These are phyloP conservation scores for Barnettozyma vustinii DNA, from an alignment of 805 yeast genomes.

Conservation along the genomic window DNA sequence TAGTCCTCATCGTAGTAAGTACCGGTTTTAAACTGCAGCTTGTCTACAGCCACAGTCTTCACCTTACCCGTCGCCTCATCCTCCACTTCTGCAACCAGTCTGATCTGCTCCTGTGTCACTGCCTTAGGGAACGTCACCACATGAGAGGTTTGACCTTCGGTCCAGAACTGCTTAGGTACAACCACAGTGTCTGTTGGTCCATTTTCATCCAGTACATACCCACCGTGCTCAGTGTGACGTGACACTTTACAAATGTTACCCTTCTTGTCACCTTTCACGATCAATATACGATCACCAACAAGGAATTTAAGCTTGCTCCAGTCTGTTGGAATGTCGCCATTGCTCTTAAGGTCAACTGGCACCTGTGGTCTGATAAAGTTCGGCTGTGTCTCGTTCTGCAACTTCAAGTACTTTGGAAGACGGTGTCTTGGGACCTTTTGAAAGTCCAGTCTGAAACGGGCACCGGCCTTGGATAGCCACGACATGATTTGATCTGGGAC, in stretches of 20 bases:
- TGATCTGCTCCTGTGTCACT: constrained; percentile 53
- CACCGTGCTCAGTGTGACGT: constrained; percentile 55
- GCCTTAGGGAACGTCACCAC: constrained; percentile 64
- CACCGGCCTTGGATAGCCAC: constrained; percentile 32
- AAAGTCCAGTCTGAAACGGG: constrained; percentile 29
- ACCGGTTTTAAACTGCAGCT: constrained; percentile 55
- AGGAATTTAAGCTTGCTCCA: constrained; percentile 55
- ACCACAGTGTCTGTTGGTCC: constrained; percentile 59
- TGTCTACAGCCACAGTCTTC: constrained; percentile 74
- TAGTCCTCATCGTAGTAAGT: constrained; percentile 69
- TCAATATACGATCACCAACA: constrained; percentile 74
- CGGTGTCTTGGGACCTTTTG: constrained; percentile 28
- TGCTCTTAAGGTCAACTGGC: constrained; percentile 27
- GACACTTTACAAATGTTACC: constrained; percentile 72
- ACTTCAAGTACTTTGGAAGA: constrained; percentile 26
- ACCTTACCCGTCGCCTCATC: constrained; percentile 55
- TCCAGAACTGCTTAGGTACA: constrained; percentile 71
- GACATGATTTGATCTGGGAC: constrained; percentile 14
- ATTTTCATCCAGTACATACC: constrained; percentile 59
- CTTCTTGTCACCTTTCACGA: constrained; percentile 61
- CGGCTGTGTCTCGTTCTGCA: constrained; percentile 29
- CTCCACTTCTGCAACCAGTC: constrained; percentile 72
- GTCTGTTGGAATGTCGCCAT: constrained; percentile 33
- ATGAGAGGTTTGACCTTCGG: constrained; percentile 64
- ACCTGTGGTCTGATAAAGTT: constrained; percentile 31